Evolutionary conservation across 2,329 filamentous ascomycete species (phyloP).

Genomic region (Diaporthe vaccinii): DNA sequence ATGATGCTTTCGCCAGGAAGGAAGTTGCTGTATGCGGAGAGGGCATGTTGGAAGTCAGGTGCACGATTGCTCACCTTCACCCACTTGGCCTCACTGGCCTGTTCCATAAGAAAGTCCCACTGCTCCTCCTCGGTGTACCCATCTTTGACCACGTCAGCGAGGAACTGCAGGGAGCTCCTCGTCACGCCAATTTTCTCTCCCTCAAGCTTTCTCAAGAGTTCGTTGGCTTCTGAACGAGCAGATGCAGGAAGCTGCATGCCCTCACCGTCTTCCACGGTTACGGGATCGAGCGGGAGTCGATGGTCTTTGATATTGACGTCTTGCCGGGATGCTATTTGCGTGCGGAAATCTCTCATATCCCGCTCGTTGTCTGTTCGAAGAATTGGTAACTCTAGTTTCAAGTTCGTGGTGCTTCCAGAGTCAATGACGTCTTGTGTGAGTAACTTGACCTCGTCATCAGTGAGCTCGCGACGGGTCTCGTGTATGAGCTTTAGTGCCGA

Average conservation of each 20-base stretch:
- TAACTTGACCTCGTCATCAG: slow-evolving; percentile 21
- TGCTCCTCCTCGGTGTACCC: slow-evolving; percentile 43
- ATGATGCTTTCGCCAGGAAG: background rate
- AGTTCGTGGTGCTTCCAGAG: background rate
- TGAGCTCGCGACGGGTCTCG: slow-evolving; percentile 24
- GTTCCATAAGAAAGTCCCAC: slow-evolving; percentile 34
- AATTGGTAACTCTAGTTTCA: slow-evolving; percentile 45
- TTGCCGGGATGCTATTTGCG: slow-evolving; percentile 37
- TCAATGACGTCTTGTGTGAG: slow-evolving; percentile 23
- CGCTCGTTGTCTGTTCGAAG: slow-evolving; percentile 46
- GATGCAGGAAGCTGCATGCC: slow-evolving; percentile 45
- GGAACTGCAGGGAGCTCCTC: slow-evolving; percentile 41
- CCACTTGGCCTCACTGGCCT: slow-evolving; percentile 37
- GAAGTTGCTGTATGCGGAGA: background rate
- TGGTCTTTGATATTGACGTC: slow-evolving; percentile 42
- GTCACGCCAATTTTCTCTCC: slow-evolving; percentile 45
- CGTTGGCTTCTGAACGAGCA: slow-evolving; percentile 14
- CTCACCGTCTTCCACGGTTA: slow-evolving; percentile 44
- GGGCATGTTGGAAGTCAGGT: fast-evolving
- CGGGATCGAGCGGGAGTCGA: slow-evolving; percentile 46
- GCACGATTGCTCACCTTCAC: slow-evolving; percentile 43
- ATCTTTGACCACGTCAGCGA: slow-evolving; percentile 42
- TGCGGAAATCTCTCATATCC: slow-evolving; percentile 43
- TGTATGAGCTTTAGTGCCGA: slow-evolving; percentile 26
- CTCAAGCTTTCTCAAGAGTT: slow-evolving; percentile 39